Base-by-base conservation (phyloP, 2,329 filamentous ascomycete genomes). In the Ceratocystis colombiana region DNA sequence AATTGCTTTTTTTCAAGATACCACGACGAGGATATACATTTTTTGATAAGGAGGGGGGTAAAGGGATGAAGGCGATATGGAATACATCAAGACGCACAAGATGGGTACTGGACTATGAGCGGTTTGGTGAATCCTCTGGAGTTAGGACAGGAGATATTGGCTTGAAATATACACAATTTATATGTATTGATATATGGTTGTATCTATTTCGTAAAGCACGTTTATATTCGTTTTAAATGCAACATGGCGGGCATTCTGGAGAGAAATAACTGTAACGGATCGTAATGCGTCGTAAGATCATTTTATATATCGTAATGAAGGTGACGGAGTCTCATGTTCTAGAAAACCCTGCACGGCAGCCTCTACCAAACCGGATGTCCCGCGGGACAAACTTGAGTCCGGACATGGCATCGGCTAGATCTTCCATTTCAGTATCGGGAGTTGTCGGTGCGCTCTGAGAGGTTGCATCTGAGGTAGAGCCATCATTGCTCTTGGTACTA, bases 341-440 rank as follows among this genome's bases (percentile, higher is more conserved):
- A 41, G 80, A 75, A 70, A 86, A 83, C 0, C 83, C 83, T 50
- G 78, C 74, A 67, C 79, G 80, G 61, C 79, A 76, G n/a, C 79
- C 79, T 67, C 82, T 79, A 15, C 86, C 86, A 73, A 89, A 89
- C 8, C 82, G 80, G 63, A 90, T 76, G 70, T 82, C 87, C 22
- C 79, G 78, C 20, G 88, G 88, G 5, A 91, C 80, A 71, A 92
- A 89, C 64, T 83, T 83, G 68, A 92, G 76, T 2, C 86, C 79
- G 0, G 87, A 88, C 86, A 92, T 88, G 66, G 86, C 84, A 6
- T 80, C 81, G 1, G 83, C 76, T 3, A 92, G 76, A 64, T 81
- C 81, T 57, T 86, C 83, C 80, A 89, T 86, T 17, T 82, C 78
- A 20, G 80, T 77, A 68, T 82, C 80, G 2, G 72, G 73, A 12